Evolutionary conservation across 306 rosid genomes (phyloP), one percentile per base, ranked within the genome.

Genomic region (Echinosophora koreensis): DNA sequence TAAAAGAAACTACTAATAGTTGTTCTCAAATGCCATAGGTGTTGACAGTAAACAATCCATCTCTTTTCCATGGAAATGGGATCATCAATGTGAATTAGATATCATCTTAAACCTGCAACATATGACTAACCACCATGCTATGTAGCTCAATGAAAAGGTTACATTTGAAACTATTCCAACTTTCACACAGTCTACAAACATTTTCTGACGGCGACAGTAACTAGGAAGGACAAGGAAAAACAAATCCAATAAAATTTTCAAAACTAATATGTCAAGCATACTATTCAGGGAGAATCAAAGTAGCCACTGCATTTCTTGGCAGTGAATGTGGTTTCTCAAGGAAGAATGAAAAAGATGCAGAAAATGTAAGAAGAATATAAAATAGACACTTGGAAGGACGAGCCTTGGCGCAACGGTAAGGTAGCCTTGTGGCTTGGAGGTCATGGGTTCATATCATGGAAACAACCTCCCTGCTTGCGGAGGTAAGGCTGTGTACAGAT

Each of bases 61-160:
- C 55, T n/a, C n/a, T 27, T 15, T 66, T 44, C 80, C 54, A 27
- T 10, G 52, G 13, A 64, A 50, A 38, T 8, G 2, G 27, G 30
- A 51, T 37, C 73, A 22, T 15, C 65, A 8, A 27, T 34, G 32
- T 66, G 65, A 76, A 76, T 30, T 9, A 50, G 37, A 76, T 2
- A 55, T 27, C 44, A 78, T 69, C n/a, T 59, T 52, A 62, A 73
- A 52, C 46, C 44, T 42, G 37, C 46, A 37, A 41, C 6, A 8
- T 4, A 9, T 27, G 13, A 58, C 58, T 14, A 44, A 42, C 13
- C 35, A 41, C 42, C 8, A 67, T 9, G 11, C 15, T 0, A 57
- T 57, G 35, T 10, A 70, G 63, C 55, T 37, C n/a, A 38, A 73
- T 6, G 44, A 27, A 14, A 44, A 30, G 30, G 44, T 14, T 42